Conservation (phyloP, 768 basidiomycete species). For the Austroboletus festivus region DNA sequence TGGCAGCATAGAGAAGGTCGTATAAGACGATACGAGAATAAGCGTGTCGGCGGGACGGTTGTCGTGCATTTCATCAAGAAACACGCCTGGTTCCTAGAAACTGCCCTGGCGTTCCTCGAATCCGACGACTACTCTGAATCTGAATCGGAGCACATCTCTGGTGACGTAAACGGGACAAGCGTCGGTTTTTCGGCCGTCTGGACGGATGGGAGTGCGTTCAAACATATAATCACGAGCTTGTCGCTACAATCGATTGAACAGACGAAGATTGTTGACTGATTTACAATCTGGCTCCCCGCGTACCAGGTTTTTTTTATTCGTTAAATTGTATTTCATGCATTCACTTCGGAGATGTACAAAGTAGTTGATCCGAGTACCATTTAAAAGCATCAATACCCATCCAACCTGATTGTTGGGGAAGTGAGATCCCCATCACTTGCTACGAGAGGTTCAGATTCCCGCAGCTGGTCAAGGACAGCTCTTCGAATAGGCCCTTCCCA, state of each 20-base stretch:
- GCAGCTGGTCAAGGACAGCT: conserved; percentile 48
- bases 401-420: conserved; percentile 20
- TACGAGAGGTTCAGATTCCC: conserved; percentile 32
- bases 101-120: conserved; percentile 82
- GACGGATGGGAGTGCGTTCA: conserved; percentile 28
- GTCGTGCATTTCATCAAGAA: conserved; percentile 98
- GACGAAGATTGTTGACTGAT: background rate
- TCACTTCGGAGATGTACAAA: background rate
- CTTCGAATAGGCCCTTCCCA: conserved; percentile 72
- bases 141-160: conserved; percentile 19
- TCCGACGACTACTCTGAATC: conserved; percentile 66
- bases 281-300: background rate
- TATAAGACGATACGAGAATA: conserved; percentile 55
- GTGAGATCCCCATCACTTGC: conserved; percentile 24
- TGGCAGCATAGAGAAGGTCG: conserved; percentile 76
- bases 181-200: conserved; percentile 28
- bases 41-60: conserved; percentile 86
- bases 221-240: conserved; percentile 10
- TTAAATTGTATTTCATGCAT: conserved; percentile 11
- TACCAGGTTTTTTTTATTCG: conserved; percentile 19
- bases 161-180: conserved; percentile 3
- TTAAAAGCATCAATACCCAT: conserved; percentile 16
- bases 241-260: background rate
- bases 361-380: background rate
- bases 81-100: conserved; percentile 94